Evolutionary conservation across 1,284 basidiomycete genomes (phyloP).

Genomic region (Stereum hirsutum): DNA sequence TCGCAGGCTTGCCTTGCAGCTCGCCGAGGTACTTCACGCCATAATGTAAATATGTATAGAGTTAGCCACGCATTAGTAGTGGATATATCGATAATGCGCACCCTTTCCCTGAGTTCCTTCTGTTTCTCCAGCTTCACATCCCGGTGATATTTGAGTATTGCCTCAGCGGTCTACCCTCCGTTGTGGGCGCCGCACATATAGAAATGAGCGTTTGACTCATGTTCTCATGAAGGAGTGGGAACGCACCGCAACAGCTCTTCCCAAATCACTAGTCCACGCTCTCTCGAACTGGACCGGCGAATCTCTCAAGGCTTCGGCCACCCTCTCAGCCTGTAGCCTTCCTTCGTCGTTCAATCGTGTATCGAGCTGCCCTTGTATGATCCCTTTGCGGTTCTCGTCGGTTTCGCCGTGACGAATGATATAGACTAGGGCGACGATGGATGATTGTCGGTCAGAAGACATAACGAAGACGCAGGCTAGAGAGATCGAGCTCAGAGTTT

Average conservation of each 20-base stretch:
- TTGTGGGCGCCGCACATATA: not conserved
- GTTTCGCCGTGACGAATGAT: constrained; percentile 74
- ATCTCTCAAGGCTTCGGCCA: constrained; percentile 44
- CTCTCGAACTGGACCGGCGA: constrained; percentile 37
- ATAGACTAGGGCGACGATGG: constrained; percentile 36
- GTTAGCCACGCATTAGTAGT: not conserved
- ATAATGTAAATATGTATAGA: not conserved
- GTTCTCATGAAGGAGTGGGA: not conserved
- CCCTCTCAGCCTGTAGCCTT: constrained; percentile 41
- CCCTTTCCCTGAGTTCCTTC: constrained; percentile 52
- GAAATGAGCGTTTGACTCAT: too few species aligned
- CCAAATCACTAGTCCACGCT: constrained; percentile 60
- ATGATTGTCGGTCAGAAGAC: too few species aligned
- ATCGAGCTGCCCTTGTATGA: constrained; percentile 68
- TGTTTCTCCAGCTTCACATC: constrained; percentile 31
- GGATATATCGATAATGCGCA: constrained; percentile 20
- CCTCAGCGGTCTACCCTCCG: constrained; percentile 47
- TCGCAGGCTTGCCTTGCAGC: constrained; percentile 38
- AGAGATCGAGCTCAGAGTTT: too few species aligned
- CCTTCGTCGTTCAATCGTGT: constrained; percentile 53
- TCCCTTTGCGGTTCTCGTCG: constrained; percentile 45
- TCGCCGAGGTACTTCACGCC: constrained; percentile 51
- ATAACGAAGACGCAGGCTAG: too few species aligned
- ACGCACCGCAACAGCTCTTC: constrained; percentile 48
- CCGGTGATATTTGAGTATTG: constrained; percentile 46